Percentiles rank a stretch among this genome's conserved stretches.
Evolutionary conservation across 2,329 filamentous ascomycete genomes (phyloP).

Genomic region (Fusarium musae): DNA sequence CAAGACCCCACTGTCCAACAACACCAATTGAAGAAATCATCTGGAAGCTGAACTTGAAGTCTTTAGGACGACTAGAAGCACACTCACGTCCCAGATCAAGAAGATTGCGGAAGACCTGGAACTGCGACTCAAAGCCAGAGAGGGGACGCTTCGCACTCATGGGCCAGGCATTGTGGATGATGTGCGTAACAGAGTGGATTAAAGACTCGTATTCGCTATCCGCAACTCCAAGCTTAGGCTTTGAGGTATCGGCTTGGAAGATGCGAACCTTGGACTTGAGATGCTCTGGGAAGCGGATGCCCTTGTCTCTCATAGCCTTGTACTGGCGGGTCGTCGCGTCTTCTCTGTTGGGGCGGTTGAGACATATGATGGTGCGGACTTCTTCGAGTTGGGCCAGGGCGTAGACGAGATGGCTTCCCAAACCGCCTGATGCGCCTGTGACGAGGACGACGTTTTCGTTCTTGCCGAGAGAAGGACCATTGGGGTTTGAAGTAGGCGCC

Average conservation of each 20-base stretch:
- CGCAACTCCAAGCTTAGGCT: not conserved
- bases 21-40: slow-evolving; percentile 26
- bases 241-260: slow-evolving; percentile 19
- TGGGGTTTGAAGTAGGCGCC: not conserved
- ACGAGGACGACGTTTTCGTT: slow-evolving; percentile 12
- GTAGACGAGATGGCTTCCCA: slow-evolving; percentile 29
- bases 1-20: slow-evolving; percentile 20
- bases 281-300: slow-evolving; percentile 14
- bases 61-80: not conserved
- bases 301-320: slow-evolving; percentile 31
- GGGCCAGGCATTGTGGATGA: slow-evolving; percentile 39
- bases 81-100: slow-evolving; percentile 2
- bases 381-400: slow-evolving; percentile 22
- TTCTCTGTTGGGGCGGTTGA: slow-evolving; percentile 22
- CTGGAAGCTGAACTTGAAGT: slow-evolving; percentile 34
- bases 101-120: slow-evolving; percentile 35
- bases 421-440: slow-evolving; percentile 13
- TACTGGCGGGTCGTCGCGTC: not conserved
- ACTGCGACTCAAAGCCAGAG: slow-evolving; percentile 30
- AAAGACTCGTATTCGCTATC: not conserved
- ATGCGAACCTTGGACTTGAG: slow-evolving; percentile 17
- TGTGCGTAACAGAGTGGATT: not conserved
- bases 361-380: slow-evolving; percentile 4
- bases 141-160: slow-evolving; percentile 39
- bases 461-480: not conserved